These are phyloP conservation scores for Rauvolfia tetraphylla DNA, from an alignment of 257 asterid species.

Conservation along the genomic window DNA sequence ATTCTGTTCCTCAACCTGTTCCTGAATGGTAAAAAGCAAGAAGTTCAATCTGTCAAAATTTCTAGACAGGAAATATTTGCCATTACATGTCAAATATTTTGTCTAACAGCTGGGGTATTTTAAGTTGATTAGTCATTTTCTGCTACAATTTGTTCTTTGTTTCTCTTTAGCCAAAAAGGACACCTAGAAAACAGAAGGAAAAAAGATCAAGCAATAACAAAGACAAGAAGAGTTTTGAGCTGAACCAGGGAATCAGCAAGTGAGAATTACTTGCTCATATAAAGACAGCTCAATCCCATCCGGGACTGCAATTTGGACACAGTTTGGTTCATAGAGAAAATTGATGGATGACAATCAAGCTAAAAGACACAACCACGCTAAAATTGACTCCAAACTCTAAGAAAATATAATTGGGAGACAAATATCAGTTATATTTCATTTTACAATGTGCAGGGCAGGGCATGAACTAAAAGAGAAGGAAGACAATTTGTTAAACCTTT, in stretches of 20 bases:
- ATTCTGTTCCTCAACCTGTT: neutral
- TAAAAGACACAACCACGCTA: neutral
- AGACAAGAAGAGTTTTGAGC: neutral
- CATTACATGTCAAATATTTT: neutral
- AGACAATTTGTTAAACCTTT: conserved; percentile 26
- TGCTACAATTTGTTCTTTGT: neutral
- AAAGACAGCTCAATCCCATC: neutral
- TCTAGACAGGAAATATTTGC: neutral
- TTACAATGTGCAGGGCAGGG: neutral
- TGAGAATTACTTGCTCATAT: neutral
- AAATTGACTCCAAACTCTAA: neutral
- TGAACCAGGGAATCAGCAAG: neutral
- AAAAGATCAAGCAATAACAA: too few relatives aligned
- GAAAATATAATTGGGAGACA: neutral
- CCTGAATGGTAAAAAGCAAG: conserved; percentile 6
- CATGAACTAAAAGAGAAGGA: neutral
- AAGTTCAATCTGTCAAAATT: neutral
- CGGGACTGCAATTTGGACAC: neutral
- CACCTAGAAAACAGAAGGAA: neutral
- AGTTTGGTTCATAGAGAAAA: neutral
- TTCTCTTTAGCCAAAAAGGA: neutral
- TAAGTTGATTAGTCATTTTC: neutral
- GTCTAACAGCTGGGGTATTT: neutral
- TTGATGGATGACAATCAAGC: too few relatives aligned
- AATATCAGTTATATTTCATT: neutral